phyloP scores from a whole-genome alignment of 768 basidiomycete species.

The Lyophyllum semitale region DNA sequence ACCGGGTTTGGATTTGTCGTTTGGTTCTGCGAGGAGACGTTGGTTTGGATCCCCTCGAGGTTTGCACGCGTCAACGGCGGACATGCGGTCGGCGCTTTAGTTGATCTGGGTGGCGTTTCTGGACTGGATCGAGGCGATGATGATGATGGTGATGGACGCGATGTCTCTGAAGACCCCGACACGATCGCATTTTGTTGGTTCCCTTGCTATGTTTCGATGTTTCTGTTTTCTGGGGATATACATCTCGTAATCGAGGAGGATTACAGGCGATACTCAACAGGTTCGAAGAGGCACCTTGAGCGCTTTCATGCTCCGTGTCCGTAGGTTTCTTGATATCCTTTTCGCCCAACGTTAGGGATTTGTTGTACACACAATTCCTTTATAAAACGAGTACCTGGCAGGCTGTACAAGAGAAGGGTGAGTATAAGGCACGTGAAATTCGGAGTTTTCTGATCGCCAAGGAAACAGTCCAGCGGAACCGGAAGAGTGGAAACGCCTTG shows the following conservation, averaged over 20 bases:
- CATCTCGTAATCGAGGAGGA: not conserved
- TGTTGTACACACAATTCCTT: not conserved
- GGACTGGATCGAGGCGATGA: not conserved
- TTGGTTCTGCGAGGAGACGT: slow-evolving; percentile 2
- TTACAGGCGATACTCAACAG: no score
- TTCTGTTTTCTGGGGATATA: no score
- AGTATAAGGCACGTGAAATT: not conserved
- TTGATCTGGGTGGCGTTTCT: not conserved
- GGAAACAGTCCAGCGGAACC: slow-evolving; percentile 9
- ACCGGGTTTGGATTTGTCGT: slow-evolving; percentile 11
- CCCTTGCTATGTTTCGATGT: not conserved
- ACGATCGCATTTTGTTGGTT: not conserved
- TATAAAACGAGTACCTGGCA: not conserved
- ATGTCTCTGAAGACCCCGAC: not conserved
- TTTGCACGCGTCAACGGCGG: not conserved
- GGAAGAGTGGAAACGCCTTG: not conserved
- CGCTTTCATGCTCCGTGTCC: no score
- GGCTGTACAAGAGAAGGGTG: not conserved
- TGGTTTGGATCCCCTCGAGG: slow-evolving; percentile 5
- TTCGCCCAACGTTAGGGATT: not conserved
- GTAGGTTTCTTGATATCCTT: no score
- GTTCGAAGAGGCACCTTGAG: no score
- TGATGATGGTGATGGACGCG: not conserved
- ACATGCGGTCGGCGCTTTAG: not conserved
- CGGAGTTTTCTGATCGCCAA: slow-evolving; percentile 4